A percentile compares a stretch with the other conserved stretches of the same genome.
Evolutionary conservation across 345 rosid species (phyloP).

Genomic region (Microthlaspi erraticum): DNA sequence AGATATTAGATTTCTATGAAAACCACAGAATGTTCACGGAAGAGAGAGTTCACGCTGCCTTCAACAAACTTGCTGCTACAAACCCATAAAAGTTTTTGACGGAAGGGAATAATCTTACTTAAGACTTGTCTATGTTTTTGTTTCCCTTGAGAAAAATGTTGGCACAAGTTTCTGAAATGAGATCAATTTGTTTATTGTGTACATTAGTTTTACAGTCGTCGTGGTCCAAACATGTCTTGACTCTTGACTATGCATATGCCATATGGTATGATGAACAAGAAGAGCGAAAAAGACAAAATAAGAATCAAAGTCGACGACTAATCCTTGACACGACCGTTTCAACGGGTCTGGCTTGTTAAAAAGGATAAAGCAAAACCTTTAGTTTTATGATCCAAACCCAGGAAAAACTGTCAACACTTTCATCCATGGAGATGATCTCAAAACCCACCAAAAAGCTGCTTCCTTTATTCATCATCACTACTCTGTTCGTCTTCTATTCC

Average conservation of each 20-base stretch:
- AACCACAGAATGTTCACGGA: slow-evolving; percentile 50
- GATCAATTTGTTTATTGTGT: slow-evolving; percentile 19
- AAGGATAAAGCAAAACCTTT: background rate
- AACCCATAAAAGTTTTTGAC: slow-evolving; percentile 49
- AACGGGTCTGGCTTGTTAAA: slow-evolving; percentile 44
- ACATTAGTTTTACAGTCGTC: slow-evolving; percentile 20
- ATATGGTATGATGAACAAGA: background rate
- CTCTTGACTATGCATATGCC: background rate
- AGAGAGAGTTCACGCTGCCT: slow-evolving; percentile 47
- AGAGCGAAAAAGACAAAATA: background rate
- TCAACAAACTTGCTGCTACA: slow-evolving; percentile 66
- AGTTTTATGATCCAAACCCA: slow-evolving; percentile 24
- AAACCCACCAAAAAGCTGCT: slow-evolving; percentile 21
- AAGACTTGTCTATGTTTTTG: slow-evolving; percentile 15
- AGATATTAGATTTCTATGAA: slow-evolving; percentile 61
- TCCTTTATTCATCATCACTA: slow-evolving; percentile 1
- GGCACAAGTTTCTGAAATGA: slow-evolving; percentile 12
- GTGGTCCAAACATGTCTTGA: slow-evolving; percentile 13
- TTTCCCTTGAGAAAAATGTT: slow-evolving; percentile 1
- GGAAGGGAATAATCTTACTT: slow-evolving; percentile 3
- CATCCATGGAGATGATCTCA: slow-evolving; percentile 36
- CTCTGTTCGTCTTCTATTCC: background rate
- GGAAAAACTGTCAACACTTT: background rate
- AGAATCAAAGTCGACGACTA: slow-evolving; percentile 40
- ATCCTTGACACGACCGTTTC: slow-evolving; percentile 43